A percentile compares a stretch with the other conserved stretches of the same genome.
Evolutionary conservation across 805 yeast genomes (phyloP).

Genomic region (Teunomyces panamensis): DNA sequence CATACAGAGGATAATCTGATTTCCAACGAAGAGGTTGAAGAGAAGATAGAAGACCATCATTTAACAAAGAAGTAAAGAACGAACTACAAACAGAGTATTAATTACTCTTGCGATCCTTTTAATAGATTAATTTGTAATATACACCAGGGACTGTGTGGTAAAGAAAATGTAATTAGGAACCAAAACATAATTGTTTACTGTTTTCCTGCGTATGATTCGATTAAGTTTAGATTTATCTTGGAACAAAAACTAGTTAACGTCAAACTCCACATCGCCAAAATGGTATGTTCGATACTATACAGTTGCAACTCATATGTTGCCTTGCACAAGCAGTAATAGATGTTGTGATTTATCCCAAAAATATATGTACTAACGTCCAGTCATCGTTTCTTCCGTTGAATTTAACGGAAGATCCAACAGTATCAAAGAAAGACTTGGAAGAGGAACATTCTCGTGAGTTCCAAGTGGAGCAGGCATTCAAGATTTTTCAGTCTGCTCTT

Average conservation of each 20-base stretch:
- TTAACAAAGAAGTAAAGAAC: too few relatives aligned
- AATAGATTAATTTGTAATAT: background rate
- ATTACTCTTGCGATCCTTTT: background rate
- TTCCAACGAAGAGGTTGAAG: background rate
- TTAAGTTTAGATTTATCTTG: background rate
- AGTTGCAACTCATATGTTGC: background rate
- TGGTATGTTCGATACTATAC: background rate
- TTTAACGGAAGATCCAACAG: slow-evolving; percentile 64
- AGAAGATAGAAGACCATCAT: background rate
- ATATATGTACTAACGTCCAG: slow-evolving; percentile 19
- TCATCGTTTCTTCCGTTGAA: slow-evolving; percentile 81
- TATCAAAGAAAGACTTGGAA: slow-evolving; percentile 53
- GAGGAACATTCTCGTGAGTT: slow-evolving; percentile 91
- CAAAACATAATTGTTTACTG: background rate
- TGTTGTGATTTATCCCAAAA: too few relatives aligned
- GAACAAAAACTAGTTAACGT: background rate
- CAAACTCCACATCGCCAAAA: background rate
- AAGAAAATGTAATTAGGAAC: too few relatives aligned
- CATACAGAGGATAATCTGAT: background rate
- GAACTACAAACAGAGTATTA: too few relatives aligned
- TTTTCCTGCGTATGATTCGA: background rate
- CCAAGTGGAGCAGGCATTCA: slow-evolving; percentile 84
- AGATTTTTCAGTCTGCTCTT: slow-evolving; percentile 70
- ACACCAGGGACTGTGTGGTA: background rate
- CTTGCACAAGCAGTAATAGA: background rate